A percentile compares a stretch with the other conserved stretches of the same genome.
Conservation (phyloP, 176 grass and related monocot species). For the Cenchrus americanus region DNA sequence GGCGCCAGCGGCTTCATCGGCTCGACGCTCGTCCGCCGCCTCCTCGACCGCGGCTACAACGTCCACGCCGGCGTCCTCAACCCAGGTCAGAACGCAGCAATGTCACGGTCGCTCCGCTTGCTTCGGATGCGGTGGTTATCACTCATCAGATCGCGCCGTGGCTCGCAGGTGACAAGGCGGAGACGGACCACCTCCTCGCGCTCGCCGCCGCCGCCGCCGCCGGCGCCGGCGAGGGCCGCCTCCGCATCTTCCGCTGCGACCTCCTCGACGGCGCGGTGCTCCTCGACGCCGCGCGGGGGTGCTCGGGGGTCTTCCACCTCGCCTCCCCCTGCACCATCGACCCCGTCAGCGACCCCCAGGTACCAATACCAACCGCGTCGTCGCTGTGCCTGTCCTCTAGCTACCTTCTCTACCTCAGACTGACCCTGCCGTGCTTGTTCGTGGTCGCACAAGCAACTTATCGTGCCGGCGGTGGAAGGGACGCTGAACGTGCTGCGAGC, state of each 20-base stretch:
- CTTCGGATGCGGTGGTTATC: background rate
- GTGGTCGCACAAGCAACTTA: slow-evolving; percentile 58
- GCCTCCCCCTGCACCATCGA: slow-evolving; percentile 77
- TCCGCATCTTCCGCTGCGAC: slow-evolving; percentile 73
- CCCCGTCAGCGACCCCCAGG: slow-evolving; percentile 80
- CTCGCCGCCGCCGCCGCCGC: slow-evolving; percentile 49
- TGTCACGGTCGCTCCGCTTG: background rate
- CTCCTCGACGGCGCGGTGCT: slow-evolving; percentile 69
- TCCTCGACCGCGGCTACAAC: slow-evolving; percentile 72
- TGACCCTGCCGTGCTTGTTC: background rate
- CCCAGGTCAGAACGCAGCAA: slow-evolving; percentile 40
- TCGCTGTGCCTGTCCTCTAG: background rate
- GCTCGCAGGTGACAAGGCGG: slow-evolving; percentile 63
- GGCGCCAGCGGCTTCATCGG: slow-evolving; percentile 93
- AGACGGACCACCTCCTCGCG: slow-evolving; percentile 81
- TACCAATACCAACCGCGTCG: background rate
- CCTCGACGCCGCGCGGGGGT: slow-evolving; percentile 52
- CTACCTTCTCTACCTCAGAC: background rate
- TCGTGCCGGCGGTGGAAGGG: slow-evolving; percentile 85
- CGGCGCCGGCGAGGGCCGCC: slow-evolving; percentile 42
- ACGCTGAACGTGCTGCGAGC: slow-evolving; percentile 76
- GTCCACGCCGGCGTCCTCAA: slow-evolving; percentile 82
- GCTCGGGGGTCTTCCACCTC: slow-evolving; percentile 84
- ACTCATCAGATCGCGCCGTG: no score
- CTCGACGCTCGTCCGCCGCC: slow-evolving; percentile 62